Conservation (phyloP, 1,139 yeast species). For the Candida sanyaensis region DNA sequence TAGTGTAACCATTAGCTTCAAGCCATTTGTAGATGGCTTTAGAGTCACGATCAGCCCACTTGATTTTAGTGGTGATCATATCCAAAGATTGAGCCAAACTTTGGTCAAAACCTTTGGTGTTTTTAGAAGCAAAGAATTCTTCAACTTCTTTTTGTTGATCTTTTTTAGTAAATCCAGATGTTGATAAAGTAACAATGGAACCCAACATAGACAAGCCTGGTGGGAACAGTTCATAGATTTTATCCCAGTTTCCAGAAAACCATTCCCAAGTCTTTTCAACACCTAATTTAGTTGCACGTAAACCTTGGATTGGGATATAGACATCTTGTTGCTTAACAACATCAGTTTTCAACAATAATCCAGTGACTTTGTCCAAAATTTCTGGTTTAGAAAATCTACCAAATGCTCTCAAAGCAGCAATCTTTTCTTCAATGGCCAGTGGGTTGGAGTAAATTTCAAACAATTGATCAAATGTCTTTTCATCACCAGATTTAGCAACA, state of each 20-base stretch:
- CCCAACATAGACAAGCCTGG: constrained; percentile 83
- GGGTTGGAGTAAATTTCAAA: constrained; percentile 67
- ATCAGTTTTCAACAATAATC: constrained; percentile 64
- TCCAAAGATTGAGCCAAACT: constrained; percentile 74
- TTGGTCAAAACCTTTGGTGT: constrained; percentile 75
- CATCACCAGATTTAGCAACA: constrained; percentile 70
- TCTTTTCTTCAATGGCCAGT: constrained; percentile 69
- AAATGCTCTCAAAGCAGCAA: constrained; percentile 70
- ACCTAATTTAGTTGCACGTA: constrained; percentile 65
- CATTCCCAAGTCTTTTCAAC: constrained; percentile 72
- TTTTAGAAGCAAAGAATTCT: constrained; percentile 58
- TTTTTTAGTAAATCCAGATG: constrained; percentile 65
- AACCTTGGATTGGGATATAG: constrained; percentile 73
- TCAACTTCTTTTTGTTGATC: constrained; percentile 50
- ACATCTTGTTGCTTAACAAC: constrained; percentile 80
- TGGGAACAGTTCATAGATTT: constrained; percentile 64
- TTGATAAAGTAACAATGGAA: constrained; percentile 61
- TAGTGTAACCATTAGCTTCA: constrained; percentile 42
- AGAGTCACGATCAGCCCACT: constrained; percentile 68
- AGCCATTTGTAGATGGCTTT: constrained; percentile 57
- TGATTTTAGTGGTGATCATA: constrained; percentile 58
- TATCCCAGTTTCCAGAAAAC: constrained; percentile 76
- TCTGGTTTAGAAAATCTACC: constrained; percentile 67
- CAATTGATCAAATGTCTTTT: constrained; percentile 62
- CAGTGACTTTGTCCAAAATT: constrained; percentile 62